Evolutionary conservation across 2,329 filamentous ascomycete species (phyloP).

Genomic region (Tolypocladium sp.): DNA sequence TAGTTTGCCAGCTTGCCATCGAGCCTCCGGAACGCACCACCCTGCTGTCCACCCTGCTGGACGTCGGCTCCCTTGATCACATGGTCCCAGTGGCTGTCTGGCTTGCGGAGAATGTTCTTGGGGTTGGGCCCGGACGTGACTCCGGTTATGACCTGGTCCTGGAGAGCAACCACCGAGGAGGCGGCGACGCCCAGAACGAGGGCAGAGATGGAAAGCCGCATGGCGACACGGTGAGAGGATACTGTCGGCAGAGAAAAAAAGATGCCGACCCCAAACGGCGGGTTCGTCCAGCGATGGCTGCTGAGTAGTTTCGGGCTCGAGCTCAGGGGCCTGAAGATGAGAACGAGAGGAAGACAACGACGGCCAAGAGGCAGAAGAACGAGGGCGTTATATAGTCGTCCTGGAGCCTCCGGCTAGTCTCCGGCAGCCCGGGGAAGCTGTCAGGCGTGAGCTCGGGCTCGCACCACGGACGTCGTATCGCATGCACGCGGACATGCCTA

Average conservation of each 20-base stretch:
- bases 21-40: conserved; percentile 43
- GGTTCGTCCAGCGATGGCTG: background rate
- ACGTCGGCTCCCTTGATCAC: background rate
- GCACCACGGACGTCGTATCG: background rate
- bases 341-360: background rate
- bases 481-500: too few species aligned
- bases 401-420: background rate
- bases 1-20: conserved; percentile 77
- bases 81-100: conserved; percentile 1
- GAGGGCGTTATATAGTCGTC: background rate
- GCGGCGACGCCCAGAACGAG: background rate
- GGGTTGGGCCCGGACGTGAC: conserved; percentile 1
- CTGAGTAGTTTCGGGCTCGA: background rate
- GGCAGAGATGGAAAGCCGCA: background rate
- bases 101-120: background rate
- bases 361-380: background rate
- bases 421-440: background rate
- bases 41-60: background rate
- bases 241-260: background rate
- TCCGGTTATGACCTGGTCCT: background rate
- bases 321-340: background rate
- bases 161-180: background rate
- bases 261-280: background rate
- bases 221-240: background rate
- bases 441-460: background rate